A percentile compares a stretch with the other conserved stretches of the same genome.
Conservation (phyloP, 1,284 basidiomycete genomes). For the Ustanciosporium gigantosporum region DNA sequence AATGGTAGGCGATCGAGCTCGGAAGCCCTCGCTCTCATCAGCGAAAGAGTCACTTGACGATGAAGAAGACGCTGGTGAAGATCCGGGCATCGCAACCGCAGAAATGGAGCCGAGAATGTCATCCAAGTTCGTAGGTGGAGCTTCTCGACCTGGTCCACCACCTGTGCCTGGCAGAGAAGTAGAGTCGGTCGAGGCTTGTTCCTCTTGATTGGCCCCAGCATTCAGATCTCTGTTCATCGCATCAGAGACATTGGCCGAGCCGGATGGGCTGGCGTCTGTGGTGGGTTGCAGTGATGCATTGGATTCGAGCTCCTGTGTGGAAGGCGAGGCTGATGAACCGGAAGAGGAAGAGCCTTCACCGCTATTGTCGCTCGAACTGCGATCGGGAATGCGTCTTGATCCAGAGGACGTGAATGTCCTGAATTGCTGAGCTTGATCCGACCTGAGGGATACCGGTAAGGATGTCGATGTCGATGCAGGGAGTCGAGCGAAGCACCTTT, state of each 20-base stretch:
- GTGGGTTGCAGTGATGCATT: conserved; percentile 17
- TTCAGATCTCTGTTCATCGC: conserved; percentile 8
- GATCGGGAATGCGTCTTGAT: too few species aligned
- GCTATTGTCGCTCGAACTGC: too few species aligned
- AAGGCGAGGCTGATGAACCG: too few species aligned
- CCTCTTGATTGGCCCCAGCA: not conserved
- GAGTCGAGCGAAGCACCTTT: too few species aligned
- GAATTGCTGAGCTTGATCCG: too few species aligned
- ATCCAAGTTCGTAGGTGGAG: conserved; percentile 24
- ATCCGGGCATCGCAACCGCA: conserved; percentile 13
- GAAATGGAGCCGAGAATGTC: conserved; percentile 32
- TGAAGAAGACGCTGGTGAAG: not conserved
- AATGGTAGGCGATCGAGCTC: conserved; percentile 1
- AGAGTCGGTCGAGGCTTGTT: too few species aligned
- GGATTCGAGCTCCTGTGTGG: conserved; percentile 20
- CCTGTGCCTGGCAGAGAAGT: too few species aligned
- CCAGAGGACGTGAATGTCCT: too few species aligned
- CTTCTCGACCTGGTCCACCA: conserved; percentile 2
- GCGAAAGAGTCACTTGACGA: not conserved
- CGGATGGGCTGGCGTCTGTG: conserved; percentile 10
- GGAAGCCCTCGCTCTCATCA: not conserved
- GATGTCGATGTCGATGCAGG: too few species aligned
- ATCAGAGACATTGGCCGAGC: conserved; percentile 24
- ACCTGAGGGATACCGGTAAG: too few species aligned
- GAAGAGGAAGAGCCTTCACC: too few species aligned